Evolutionary conservation across 2,329 filamentous ascomycete genomes (phyloP).

Genomic region (Alternaria ethzedia): DNA sequence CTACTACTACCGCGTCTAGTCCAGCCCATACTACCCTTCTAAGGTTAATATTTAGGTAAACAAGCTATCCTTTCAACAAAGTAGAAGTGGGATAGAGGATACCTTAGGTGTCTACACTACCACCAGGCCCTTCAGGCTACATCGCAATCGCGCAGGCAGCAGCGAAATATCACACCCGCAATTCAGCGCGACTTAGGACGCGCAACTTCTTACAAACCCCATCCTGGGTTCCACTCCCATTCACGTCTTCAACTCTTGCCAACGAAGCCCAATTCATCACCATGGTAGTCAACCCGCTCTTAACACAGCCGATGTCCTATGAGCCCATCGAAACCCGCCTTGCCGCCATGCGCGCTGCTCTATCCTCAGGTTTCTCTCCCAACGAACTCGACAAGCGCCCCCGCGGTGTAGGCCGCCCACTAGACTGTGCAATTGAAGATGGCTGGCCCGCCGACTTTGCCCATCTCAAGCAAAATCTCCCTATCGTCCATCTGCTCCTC

Average conservation of each 20-base stretch:
- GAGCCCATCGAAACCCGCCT: neutral
- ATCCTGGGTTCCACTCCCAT: neutral
- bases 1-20: neutral
- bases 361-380: neutral
- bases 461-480: neutral
- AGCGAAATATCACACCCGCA: neutral
- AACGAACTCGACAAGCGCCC: neutral
- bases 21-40: neutral
- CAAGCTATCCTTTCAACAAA: neutral
- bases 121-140: neutral
- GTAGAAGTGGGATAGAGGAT: neutral
- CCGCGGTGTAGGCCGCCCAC: neutral
- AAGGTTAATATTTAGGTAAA: rapidly evolving
- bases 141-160: neutral
- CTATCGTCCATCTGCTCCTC: neutral
- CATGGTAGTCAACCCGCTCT: neutral
- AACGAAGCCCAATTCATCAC: neutral
- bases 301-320: neutral
- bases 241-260: neutral
- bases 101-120: neutral
- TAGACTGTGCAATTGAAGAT: neutral
- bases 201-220: neutral
- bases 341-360: neutral
- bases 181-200: neutral
- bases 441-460: neutral